Base-by-base conservation (phyloP, 1,284 basidiomycete genomes). In the Trametes pubescens region DNA sequence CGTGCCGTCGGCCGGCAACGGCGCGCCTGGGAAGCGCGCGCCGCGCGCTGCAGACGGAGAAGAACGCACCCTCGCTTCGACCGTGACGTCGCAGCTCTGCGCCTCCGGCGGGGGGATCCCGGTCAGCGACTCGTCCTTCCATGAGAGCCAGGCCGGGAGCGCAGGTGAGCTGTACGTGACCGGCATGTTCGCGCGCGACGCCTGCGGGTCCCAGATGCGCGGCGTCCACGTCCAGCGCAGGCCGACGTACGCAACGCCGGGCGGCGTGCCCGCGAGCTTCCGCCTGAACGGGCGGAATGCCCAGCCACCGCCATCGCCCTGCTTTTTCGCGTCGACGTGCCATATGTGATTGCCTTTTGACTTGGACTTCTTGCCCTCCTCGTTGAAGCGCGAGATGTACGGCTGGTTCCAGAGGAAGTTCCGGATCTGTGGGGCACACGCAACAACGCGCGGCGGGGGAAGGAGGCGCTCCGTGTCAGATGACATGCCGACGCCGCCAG, bases 281-380 rank as follows among this genome's bases (percentile, higher is more conserved):
- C 95, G 89, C 72, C 91, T 83, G 80, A 99, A 99, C 21, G 95
- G 91, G 57, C 95, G 86, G 81, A 99, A 99, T 56, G 90, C 85
- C 96, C 97, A 99, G 40, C 90, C 89, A 40, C 93, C 89, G 40
- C 93, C 91, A 11, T 81, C 76, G 10, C 79, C 74, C 74, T 43
- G 40, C 40, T 96, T 98, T 79, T 91, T 95, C 21, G 96, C 98
- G 72, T 99, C 95, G 55, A 99, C 92, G 74, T 96, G 97, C 98
- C 98, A 99, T 69, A 99, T 98, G 75, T 99, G 97, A 78, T 99
- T 99, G 57, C 98, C 98, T 82, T 99, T 99, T 58, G 95, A 97
- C 80, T 99, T 99, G 37, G 96, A 94, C 81, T 99, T 99, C 79
- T 98, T 98, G 38, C 96, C 98, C 77, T 99, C 98, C 74, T 99